Percentiles rank a stretch among this genome's conserved stretches.
phyloP scores from a whole-genome alignment of 371 early-diverging fungal genomes.

The Thermomucor indicae-seudaticae region DNA sequence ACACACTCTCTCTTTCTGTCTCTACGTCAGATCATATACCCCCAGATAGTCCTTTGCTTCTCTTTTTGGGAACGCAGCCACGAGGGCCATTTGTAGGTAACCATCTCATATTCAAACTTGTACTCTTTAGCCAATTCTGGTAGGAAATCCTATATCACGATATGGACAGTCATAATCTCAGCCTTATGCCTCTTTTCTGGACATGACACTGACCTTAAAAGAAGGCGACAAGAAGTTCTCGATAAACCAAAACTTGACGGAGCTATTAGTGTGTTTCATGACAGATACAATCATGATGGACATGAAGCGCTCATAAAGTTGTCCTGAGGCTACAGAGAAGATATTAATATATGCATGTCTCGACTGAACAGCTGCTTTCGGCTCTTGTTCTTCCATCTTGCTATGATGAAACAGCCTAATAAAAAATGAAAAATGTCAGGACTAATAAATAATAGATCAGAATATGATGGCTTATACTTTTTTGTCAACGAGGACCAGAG shows the following conservation, averaged over 20 bases:
- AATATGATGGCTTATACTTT: conserved; percentile 29
- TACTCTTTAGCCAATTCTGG: conserved; percentile 83
- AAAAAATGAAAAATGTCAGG: too few relatives aligned
- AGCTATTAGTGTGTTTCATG: conserved; percentile 76
- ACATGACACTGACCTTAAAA: conserved; percentile 63
- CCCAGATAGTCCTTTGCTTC: conserved; percentile 97
- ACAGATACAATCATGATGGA: conserved; percentile 96
- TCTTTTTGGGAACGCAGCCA: conserved; percentile 91
- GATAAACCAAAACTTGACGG: conserved; percentile 96
- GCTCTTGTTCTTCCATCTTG: conserved; percentile 9
- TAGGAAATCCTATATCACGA: conserved; percentile 63
- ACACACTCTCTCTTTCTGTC: too few relatives aligned
- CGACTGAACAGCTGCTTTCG: conserved; percentile 22
- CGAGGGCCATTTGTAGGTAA: conserved; percentile 97
- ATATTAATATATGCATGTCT: conserved; percentile 85
- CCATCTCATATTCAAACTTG: conserved; percentile 87
- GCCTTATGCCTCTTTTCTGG: not conserved
- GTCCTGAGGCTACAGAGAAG: conserved; percentile 96
- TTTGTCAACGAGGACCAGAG: conserved; percentile 52
- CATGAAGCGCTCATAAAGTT: conserved; percentile 94
- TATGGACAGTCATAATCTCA: not conserved
- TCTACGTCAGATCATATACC: too few relatives aligned
- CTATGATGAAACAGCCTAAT: conserved; percentile 21
- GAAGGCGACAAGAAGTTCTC: conserved; percentile 94
- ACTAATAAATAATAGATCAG: too few relatives aligned